A percentile compares a stretch with the other conserved stretches of the same genome.
Conservation (phyloP, 2,329 filamentous ascomycete species). For the Alternaria longipes region DNA sequence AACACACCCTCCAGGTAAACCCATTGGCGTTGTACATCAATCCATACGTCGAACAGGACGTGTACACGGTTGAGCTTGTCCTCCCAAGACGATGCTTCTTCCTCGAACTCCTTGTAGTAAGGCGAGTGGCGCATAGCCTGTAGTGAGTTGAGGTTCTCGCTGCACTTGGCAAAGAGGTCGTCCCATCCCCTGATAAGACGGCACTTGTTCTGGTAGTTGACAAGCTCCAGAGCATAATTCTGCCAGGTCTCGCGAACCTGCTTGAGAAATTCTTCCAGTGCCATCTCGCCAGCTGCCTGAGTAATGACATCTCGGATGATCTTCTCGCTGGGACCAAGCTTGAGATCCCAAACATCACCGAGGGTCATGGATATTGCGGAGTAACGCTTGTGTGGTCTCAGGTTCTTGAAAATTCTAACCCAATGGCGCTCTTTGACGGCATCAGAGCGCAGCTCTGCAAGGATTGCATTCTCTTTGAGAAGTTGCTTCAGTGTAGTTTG, state of each 20-base stretch:
- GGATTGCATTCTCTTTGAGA: slow-evolving; percentile 87
- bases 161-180: slow-evolving; percentile 97
- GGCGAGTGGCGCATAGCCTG: slow-evolving; percentile 99
- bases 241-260: slow-evolving; percentile 97
- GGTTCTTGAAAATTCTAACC: slow-evolving; percentile 95
- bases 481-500: slow-evolving; percentile 88
- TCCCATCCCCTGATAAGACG: slow-evolving; percentile 98
- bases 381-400: slow-evolving; percentile 92
- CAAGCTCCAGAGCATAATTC: slow-evolving; percentile 90
- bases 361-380: slow-evolving; percentile 93
- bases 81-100: slow-evolving; percentile 96
- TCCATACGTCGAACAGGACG: slow-evolving; percentile 99
- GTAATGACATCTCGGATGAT: slow-evolving; percentile 92
- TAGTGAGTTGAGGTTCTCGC: slow-evolving; percentile 95
- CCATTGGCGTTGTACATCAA: slow-evolving; percentile 99
- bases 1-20: slow-evolving; percentile 99
- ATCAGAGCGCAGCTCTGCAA: slow-evolving; percentile 93
- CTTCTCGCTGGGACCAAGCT: slow-evolving; percentile 84
- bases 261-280: slow-evolving; percentile 94
- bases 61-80: slow-evolving; percentile 98
- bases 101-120: slow-evolving; percentile 99
- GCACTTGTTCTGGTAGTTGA: slow-evolving; percentile 98
- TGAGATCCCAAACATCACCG: slow-evolving; percentile 98
- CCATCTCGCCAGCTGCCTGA: slow-evolving; percentile 98
- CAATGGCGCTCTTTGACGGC: slow-evolving; percentile 96